phyloP scores from a whole-genome alignment of 176 grass and related monocot species.

The Bothriochloa decipiens region DNA sequence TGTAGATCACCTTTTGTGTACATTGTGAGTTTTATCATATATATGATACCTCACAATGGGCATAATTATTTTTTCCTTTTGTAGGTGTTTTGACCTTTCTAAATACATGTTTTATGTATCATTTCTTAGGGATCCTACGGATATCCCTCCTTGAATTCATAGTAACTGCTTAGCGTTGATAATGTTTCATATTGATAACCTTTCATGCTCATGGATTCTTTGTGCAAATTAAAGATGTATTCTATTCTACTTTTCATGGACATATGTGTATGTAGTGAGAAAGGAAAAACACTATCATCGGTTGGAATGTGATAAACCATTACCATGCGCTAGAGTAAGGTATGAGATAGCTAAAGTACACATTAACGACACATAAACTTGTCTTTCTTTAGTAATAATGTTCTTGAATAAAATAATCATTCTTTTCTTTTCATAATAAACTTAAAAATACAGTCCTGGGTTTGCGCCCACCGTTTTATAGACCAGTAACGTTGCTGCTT shows the following conservation, averaged over 20 bases:
- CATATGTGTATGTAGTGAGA: background rate
- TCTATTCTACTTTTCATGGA: background rate
- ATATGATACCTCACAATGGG: background rate
- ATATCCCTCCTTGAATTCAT: background rate
- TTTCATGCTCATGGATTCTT: too few species aligned
- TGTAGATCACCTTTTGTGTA: background rate
- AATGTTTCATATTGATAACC: background rate
- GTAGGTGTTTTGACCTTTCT: background rate
- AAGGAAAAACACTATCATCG: too few species aligned
- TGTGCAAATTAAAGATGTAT: background rate
- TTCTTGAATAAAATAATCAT: background rate
- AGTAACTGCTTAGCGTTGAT: background rate
- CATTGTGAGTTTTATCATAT: background rate
- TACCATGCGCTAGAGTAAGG: background rate
- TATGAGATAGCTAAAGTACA: background rate
- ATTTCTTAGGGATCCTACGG: background rate
- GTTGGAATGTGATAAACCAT: background rate
- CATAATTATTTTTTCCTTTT: background rate
- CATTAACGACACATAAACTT: background rate
- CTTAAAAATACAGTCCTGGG: background rate
- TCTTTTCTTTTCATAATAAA: background rate
- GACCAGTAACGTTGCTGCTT: background rate
- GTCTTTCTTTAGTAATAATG: background rate
- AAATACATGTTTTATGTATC: background rate
- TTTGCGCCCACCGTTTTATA: background rate